These are phyloP conservation scores for Chalaropsis ovoidea DNA, from an alignment of 2,329 filamentous ascomycete species.

Conservation along the genomic window DNA sequence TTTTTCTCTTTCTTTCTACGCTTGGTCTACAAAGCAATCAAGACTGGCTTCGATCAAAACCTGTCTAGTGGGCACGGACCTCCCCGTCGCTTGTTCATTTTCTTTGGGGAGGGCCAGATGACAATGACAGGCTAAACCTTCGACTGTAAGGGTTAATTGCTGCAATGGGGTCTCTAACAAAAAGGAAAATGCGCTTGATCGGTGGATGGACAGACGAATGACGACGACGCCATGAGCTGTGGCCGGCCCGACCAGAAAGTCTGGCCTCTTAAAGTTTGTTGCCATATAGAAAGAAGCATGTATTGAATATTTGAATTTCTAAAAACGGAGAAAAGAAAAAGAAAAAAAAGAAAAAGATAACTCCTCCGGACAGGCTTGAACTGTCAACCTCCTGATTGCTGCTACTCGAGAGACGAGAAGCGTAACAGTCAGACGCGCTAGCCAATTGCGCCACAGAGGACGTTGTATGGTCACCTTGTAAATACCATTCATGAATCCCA, in stretches of 20 bases:
- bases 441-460: constrained; percentile 41
- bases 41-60: no score
- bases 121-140: no score
- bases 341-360: background rate
- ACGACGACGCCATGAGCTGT: background rate
- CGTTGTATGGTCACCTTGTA: background rate
- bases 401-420: background rate
- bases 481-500: background rate
- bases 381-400: constrained; percentile 13
- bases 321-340: background rate
- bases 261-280: background rate
- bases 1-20: background rate
- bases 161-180: background rate
- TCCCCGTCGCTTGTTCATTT: no score
- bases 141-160: no score
- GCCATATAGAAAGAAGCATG: background rate
- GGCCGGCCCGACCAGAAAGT: background rate
- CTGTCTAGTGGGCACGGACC: no score
- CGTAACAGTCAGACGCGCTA: constrained; percentile 52
- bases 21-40: background rate
- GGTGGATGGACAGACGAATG: background rate
- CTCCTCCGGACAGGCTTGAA: constrained; percentile 15
- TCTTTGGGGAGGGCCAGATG: no score
- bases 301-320: no score
- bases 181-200: background rate